These are phyloP conservation scores for Trichothecium sympodiale DNA, from an alignment of 2,329 filamentous ascomycete genomes.

Conservation along the genomic window DNA sequence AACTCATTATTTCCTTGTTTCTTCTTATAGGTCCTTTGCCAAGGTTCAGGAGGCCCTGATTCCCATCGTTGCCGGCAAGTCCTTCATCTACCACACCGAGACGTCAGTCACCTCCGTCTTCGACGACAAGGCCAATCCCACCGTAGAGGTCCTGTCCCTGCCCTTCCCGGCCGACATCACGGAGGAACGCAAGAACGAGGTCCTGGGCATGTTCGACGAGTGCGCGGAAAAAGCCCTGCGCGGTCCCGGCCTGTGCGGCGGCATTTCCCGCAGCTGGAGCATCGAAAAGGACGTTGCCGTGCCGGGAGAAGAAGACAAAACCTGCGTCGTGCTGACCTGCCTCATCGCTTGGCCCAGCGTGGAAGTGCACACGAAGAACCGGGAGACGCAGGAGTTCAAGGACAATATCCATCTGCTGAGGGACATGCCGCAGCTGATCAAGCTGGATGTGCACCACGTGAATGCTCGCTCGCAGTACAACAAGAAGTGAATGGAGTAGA, in stretches of 20 bases:
- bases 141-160: constrained; percentile 6
- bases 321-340: constrained; percentile 12
- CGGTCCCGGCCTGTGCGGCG: constrained; percentile 1
- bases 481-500: too few species aligned
- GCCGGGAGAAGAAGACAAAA: constrained; percentile 14
- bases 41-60: background rate
- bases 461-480: background rate
- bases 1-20: background rate
- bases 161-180: constrained; percentile 7
- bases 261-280: constrained; percentile 15
- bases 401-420: constrained; percentile 16
- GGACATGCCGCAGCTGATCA: constrained; percentile 11
- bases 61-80: constrained; percentile 1
- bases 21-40: background rate
- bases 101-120: constrained; percentile 3
- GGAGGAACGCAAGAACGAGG: background rate
- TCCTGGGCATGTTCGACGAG: constrained; percentile 1
- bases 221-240: constrained; percentile 7
- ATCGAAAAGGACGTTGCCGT: constrained; percentile 19
- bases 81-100: constrained; percentile 1
- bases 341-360: constrained; percentile 26
- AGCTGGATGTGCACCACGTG: constrained; percentile 9
- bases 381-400: constrained; percentile 22
- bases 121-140: constrained; percentile 3
- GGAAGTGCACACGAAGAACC: constrained; percentile 23